Evolutionary conservation across 306 rosid genomes (phyloP).

Genomic region (Inga laurina): DNA sequence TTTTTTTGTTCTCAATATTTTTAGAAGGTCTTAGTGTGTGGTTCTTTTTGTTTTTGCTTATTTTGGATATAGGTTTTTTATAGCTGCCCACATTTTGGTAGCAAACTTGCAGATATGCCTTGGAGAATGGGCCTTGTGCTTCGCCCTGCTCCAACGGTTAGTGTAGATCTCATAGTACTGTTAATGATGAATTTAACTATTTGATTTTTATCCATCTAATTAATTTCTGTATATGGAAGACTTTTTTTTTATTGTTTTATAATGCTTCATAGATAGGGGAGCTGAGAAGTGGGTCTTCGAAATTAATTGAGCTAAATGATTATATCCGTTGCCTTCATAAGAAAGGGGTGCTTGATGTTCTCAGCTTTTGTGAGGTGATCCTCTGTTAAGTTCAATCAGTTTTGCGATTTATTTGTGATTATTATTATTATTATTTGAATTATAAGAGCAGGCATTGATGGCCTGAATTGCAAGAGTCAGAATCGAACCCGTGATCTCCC

Average conservation of each 20-base stretch:
- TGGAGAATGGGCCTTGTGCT: conserved; percentile 94
- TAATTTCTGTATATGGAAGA: conserved; percentile 20
- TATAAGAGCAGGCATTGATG: too few relatives aligned
- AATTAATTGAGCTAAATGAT: conserved; percentile 86
- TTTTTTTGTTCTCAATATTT: conserved; percentile 2
- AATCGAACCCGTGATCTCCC: too few relatives aligned
- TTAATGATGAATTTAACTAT: conserved; percentile 16
- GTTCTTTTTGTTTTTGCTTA: conserved; percentile 12
- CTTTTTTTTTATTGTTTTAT: conserved; percentile 24
- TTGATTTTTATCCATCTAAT: not conserved
- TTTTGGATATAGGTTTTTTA: conserved; percentile 74
- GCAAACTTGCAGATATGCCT: conserved; percentile 99
- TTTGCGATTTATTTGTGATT: conserved; percentile 34
- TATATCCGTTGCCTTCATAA: conserved; percentile 78
- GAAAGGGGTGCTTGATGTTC: conserved; percentile 77
- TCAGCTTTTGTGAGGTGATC: conserved; percentile 96
- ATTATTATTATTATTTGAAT: not conserved
- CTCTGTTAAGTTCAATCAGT: conserved; percentile 7
- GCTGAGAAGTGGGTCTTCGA: conserved; percentile 92
- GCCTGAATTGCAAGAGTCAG: too few relatives aligned
- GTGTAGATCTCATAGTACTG: conserved; percentile 32
- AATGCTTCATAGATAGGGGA: conserved; percentile 78
- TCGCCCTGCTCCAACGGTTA: conserved; percentile 92
- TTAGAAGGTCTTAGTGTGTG: not conserved
- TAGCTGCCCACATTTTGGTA: conserved; percentile 99